These are phyloP conservation scores for Gigaspora rosea DNA, from an alignment of 192 early-diverging fungal genomes.

Conservation along the genomic window DNA sequence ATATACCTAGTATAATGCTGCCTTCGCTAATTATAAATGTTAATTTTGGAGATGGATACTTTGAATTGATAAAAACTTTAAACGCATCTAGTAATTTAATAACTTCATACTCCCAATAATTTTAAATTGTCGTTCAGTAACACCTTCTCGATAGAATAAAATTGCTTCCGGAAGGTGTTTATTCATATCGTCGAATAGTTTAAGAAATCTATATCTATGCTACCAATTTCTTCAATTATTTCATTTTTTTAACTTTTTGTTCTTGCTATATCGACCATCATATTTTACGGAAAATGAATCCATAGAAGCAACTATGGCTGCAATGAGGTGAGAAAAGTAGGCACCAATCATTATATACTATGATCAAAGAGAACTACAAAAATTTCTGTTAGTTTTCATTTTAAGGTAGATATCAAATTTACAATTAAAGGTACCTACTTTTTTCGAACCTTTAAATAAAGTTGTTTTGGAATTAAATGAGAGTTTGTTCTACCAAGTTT, in stretches of 20 bases:
- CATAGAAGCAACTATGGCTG: slow-evolving; percentile 44
- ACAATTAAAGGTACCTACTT: not conserved
- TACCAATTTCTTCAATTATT: slow-evolving; percentile 59
- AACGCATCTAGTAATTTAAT: not conserved
- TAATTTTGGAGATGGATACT: not conserved
- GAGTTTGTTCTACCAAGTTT: slow-evolving; percentile 90
- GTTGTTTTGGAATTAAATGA: slow-evolving; percentile 65
- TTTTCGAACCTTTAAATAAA: slow-evolving; percentile 42
- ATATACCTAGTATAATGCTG: not conserved
- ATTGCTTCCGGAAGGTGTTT: slow-evolving; percentile 68
- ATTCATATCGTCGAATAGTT: slow-evolving; percentile 37
- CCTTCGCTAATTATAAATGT: not conserved
- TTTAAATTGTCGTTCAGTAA: slow-evolving; percentile 71
- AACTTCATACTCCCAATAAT: not conserved
- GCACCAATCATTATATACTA: not conserved
- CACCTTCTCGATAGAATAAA: slow-evolving; percentile 82
- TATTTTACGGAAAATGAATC: slow-evolving; percentile 60
- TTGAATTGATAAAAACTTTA: not conserved
- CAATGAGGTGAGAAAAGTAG: not conserved
- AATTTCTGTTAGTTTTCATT: not conserved
- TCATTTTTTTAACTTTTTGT: slow-evolving; percentile 47
- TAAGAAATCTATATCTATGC: slow-evolving; percentile 62
- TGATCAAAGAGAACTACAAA: not conserved
- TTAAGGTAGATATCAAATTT: too few species aligned
- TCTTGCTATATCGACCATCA: slow-evolving; percentile 42